Evolutionary conservation across 2,329 filamentous ascomycete genomes (phyloP).

Genomic region (Coleophoma cylindrospora): DNA sequence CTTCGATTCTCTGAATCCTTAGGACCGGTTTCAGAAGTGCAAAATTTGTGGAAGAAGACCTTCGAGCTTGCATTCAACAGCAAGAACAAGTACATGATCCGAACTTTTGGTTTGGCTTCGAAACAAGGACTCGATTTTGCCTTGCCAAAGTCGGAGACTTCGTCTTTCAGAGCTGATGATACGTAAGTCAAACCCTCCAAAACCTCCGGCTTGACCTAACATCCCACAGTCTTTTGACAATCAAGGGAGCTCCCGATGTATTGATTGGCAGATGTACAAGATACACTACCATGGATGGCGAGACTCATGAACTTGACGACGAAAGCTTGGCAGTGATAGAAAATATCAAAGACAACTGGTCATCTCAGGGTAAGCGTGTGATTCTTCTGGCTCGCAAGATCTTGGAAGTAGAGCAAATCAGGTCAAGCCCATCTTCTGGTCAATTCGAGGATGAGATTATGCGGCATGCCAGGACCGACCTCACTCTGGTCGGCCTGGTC

Average conservation of each 20-base stretch:
- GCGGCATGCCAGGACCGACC: conserved; percentile 40
- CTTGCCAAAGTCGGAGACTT: conserved; percentile 28
- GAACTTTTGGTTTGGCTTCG: conserved; percentile 45
- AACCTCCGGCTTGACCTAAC: conserved; percentile 5
- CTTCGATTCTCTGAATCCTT: conserved; percentile 66
- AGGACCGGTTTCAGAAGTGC: conserved; percentile 52
- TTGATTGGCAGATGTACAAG: conserved; percentile 58
- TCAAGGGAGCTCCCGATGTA: conserved; percentile 76
- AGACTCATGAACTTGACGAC: conserved; percentile 42
- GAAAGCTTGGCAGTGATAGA: conserved; percentile 43
- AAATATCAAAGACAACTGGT: conserved; percentile 62
- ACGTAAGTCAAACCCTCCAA: conserved; percentile 15
- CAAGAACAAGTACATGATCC: conserved; percentile 80
- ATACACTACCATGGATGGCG: conserved; percentile 51
- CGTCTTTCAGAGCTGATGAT: conserved; percentile 17
- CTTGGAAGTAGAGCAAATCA: conserved; percentile 35
- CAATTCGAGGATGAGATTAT: conserved; percentile 54
- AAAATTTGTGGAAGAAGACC: conserved; percentile 57
- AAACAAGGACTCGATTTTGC: conserved; percentile 33
- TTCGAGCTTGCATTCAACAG: conserved; percentile 74
- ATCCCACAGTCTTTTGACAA: conserved; percentile 49
- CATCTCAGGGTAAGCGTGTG: conserved; percentile 61
- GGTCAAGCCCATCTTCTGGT: conserved; percentile 35
- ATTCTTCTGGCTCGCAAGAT: conserved; percentile 61
- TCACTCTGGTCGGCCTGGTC: conserved; percentile 51